Evolutionary conservation across 345 rosid genomes (phyloP).

Genomic region (Ricinus communis): DNA sequence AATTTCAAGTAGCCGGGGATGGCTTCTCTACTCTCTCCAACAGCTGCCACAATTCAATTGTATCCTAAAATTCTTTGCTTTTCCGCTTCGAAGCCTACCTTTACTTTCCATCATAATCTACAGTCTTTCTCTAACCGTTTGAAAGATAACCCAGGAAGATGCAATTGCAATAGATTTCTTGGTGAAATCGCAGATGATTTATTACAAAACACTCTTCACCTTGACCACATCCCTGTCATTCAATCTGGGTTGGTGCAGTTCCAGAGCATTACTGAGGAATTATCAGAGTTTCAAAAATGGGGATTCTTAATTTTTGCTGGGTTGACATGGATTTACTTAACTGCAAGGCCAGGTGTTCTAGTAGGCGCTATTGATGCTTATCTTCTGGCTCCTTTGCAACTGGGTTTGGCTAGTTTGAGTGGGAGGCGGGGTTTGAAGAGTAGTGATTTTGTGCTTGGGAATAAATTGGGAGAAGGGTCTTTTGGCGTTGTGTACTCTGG

Average conservation of each 20-base stretch:
- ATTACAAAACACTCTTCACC: slow-evolving; percentile 15
- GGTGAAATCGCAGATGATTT: slow-evolving; percentile 42
- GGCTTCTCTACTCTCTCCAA: slow-evolving; percentile 62
- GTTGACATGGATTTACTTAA: slow-evolving; percentile 71
- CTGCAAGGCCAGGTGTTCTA: slow-evolving; percentile 91
- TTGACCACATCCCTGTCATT: slow-evolving; percentile 44
- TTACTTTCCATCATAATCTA: slow-evolving; percentile 25
- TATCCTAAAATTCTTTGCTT: slow-evolving; percentile 32
- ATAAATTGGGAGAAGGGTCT: slow-evolving; percentile 91
- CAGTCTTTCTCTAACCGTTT: slow-evolving; percentile 25
- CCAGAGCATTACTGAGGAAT: slow-evolving; percentile 40
- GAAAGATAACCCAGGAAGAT: slow-evolving; percentile 29
- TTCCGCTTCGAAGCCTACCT: slow-evolving; percentile 37
- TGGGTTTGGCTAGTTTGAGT: slow-evolving; percentile 56
- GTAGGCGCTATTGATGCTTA: slow-evolving; percentile 89
- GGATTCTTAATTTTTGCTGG: slow-evolving; percentile 54
- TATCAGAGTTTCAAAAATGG: slow-evolving; percentile 67
- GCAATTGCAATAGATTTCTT: slow-evolving; percentile 56
- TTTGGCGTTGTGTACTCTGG: slow-evolving; percentile 91
- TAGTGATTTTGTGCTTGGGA: slow-evolving; percentile 63
- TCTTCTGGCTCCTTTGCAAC: slow-evolving; percentile 81
- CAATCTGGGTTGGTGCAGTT: slow-evolving; percentile 45
- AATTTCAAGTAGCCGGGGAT: slow-evolving; percentile 15
- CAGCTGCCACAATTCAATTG: slow-evolving; percentile 36
- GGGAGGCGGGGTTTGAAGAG: slow-evolving; percentile 75